Evolutionary conservation across 2,329 filamentous ascomycete species (phyloP), one percentile per base, ranked within the genome.

Genomic region (Monosporascus ibericus): DNA sequence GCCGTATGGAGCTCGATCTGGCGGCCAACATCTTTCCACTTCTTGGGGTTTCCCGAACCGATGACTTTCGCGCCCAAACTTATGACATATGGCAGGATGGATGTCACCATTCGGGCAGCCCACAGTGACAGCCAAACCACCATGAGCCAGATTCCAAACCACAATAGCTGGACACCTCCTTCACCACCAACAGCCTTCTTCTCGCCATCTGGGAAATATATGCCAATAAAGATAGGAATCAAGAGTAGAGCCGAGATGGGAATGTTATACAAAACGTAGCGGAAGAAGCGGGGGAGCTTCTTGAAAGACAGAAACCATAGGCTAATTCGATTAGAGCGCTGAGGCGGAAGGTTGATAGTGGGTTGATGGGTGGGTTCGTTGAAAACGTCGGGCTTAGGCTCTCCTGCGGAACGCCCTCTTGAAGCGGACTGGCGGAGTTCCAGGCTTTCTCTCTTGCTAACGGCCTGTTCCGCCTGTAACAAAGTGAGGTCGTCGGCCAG

Each of bases 131-230:
- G 77, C 92, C 92, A 97, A 25, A 96, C 79, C 42, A 96, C 90
- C 69, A 96, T 89, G 18, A 96, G 78, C 92, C 92, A 97, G 56
- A 96, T 90, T 30, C 88, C 88, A 65, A 97, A 96, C 92, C 92
- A 97, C 54, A 90, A 74, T 44, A 96, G 74, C 56, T 83, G 65
- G 0, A 96, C 90, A 20, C 87, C 90, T 1, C 90, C 90, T 3
- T 87, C 80, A 2, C 78, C 79, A 6, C 79, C 79, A 14, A 80
- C 82, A 2, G 86, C 75, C 48, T 78, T 58, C n/a, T 75, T 72
- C 3, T 58, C 38, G 1, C 54, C 47, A 5, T 54, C 49, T 56
- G 79, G 87, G 1, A 79, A 57, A 18, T 88, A 69, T 1, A 77
- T 78, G 6, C 86, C 87, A 22, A 90, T 68, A 6, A 90, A 71